Percentiles rank a stretch among this genome's conserved stretches.
These are phyloP conservation scores for Blechomonas ayalai DNA, from an alignment of 208 protist genomes.

Conservation along the genomic window DNA sequence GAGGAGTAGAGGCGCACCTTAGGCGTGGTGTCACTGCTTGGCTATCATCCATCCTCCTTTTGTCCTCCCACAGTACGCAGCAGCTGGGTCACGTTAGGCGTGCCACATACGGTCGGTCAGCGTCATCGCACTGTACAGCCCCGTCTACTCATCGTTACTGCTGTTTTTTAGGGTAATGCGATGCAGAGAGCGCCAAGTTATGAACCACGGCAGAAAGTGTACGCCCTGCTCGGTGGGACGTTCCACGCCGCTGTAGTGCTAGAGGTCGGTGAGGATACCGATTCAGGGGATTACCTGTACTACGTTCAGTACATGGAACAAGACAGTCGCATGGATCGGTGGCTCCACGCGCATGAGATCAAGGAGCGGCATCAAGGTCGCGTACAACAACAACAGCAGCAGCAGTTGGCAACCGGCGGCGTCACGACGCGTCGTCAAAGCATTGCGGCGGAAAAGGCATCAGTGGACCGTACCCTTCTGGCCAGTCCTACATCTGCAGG, in stretches of 20 bases:
- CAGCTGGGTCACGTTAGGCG: too few species aligned
- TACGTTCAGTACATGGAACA: constrained; percentile 88
- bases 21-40: too few species aligned
- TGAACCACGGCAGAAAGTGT: constrained; percentile 77
- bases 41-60: too few species aligned
- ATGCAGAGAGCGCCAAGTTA: constrained; percentile 16
- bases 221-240: constrained; percentile 67
- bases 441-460: constrained; percentile 17
- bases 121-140: too few species aligned
- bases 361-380: constrained; percentile 61
- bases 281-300: constrained; percentile 45
- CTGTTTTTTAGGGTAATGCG: constrained; percentile 1
- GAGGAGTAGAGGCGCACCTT: too few species aligned
- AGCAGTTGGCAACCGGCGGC: constrained; percentile 23
- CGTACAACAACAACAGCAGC: constrained; percentile 18
- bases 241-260: constrained; percentile 70
- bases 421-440: constrained; percentile 70
- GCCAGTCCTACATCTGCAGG: too few species aligned
- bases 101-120: too few species aligned
- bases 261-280: constrained; percentile 56
- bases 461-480: too few species aligned
- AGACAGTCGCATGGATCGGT: constrained; percentile 83
- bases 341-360: constrained; percentile 66
- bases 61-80: too few species aligned
- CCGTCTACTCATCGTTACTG: too few species aligned